Conservation (phyloP, 495 filamentous ascomycete species). For the Podospora pseudoanserina region DNA sequence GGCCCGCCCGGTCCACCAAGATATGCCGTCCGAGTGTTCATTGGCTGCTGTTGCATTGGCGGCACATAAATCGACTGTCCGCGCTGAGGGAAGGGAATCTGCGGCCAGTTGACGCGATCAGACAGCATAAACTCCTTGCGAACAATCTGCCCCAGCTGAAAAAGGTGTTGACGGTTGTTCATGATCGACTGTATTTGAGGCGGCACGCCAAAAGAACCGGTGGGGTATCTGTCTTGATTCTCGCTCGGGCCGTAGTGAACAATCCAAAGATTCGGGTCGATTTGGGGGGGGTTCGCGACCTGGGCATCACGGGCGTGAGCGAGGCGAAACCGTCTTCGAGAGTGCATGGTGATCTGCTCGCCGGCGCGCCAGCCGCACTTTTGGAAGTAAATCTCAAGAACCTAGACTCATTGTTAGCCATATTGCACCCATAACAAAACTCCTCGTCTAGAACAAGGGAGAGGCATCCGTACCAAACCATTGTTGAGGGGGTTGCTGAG, state of each 20-base stretch:
- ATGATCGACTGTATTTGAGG: conserved; percentile 59
- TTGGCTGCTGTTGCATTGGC: conserved; percentile 34
- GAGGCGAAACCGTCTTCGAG: conserved; percentile 80
- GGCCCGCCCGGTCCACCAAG: conserved; percentile 27
- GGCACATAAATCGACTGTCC: conserved; percentile 43
- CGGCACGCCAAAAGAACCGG: conserved; percentile 55
- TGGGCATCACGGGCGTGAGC: conserved; percentile 52
- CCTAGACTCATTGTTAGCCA: conserved; percentile 32
- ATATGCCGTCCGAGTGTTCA: conserved; percentile 51
- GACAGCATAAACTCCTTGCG: conserved; percentile 93
- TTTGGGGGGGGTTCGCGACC: conserved; percentile 50
- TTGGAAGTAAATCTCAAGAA: conserved; percentile 79
- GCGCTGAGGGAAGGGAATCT: conserved; percentile 63
- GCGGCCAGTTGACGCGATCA: conserved; percentile 85
- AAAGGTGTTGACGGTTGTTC: conserved; percentile 62
- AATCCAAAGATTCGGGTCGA: conserved; percentile 84
- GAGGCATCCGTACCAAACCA: conserved; percentile 63
- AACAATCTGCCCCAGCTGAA: conserved; percentile 72
- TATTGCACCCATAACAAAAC: neutral
- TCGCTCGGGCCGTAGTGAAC: conserved; percentile 84
- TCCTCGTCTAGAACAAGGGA: neutral
- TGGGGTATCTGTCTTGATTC: conserved; percentile 64
- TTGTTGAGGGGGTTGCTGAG: conserved; percentile 63
- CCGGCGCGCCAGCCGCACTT: conserved; percentile 69
- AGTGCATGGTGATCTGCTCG: conserved; percentile 67